These are phyloP conservation scores for Neurospora tetraspora DNA, from an alignment of 495 filamentous ascomycete genomes.

Conservation along the genomic window DNA sequence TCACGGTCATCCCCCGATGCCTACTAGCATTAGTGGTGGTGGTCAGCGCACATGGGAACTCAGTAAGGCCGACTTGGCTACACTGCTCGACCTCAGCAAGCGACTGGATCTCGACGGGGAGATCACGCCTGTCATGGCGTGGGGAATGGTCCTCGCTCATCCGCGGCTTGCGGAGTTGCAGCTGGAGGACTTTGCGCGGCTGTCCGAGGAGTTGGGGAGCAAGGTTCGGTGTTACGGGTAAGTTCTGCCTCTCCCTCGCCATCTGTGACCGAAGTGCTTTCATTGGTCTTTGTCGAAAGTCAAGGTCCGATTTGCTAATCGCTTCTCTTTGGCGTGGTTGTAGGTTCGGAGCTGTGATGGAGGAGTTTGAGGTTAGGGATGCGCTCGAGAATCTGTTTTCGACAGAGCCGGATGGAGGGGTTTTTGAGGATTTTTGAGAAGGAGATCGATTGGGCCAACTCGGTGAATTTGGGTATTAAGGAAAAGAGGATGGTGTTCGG, in stretches of 20 bases:
- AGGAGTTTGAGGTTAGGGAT: conserved; percentile 87
- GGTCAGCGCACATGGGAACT: conserved; percentile 56
- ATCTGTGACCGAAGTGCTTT: neutral
- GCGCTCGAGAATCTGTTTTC: conserved; percentile 66
- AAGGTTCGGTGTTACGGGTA: conserved; percentile 94
- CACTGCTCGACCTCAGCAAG: conserved; percentile 74
- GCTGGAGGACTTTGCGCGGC: conserved; percentile 56
- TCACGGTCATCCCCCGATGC: neutral
- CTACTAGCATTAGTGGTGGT: conserved; percentile 3
- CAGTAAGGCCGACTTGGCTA: conserved; percentile 61
- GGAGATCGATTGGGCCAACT: neutral
- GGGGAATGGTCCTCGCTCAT: conserved; percentile 69
- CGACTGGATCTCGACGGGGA: conserved; percentile 81
- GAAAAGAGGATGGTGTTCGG: neutral
- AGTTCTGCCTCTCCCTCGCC: conserved; percentile 27
- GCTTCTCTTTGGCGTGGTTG: neutral
- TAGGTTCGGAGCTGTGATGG: conserved; percentile 75
- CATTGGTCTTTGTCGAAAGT: neutral
- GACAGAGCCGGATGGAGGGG: conserved; percentile 41
- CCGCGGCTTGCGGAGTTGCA: conserved; percentile 54
- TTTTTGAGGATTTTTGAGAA: neutral
- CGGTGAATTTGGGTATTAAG: neutral
- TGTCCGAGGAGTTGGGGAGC: conserved; percentile 60
- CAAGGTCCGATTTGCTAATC: conserved; percentile 5
- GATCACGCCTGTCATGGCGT: conserved; percentile 95